Evolutionary conservation across 1,284 basidiomycete genomes (phyloP).

Genomic region (Austroboletus niveus): DNA sequence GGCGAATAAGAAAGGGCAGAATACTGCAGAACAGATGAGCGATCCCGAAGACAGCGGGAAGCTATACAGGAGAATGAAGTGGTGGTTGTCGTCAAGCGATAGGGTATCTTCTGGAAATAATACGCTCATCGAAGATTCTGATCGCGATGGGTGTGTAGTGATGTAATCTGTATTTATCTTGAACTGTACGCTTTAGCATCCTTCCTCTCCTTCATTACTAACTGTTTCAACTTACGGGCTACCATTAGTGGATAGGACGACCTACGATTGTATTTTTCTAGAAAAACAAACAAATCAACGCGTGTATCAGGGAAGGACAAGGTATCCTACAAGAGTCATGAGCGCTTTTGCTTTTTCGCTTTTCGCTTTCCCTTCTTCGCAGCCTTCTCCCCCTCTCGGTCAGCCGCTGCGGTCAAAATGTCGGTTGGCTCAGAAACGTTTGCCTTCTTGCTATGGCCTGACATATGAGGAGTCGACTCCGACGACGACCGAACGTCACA

Average conservation of each 20-base stretch:
- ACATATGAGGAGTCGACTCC: not conserved
- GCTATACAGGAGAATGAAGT: conserved; percentile 15
- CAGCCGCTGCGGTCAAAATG: too few relatives aligned
- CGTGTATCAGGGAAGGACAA: conserved; percentile 2
- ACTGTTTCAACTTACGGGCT: conserved; percentile 15
- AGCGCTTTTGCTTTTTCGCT: conserved; percentile 15
- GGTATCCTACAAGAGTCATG: conserved; percentile 12
- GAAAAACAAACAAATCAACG: conserved; percentile 17
- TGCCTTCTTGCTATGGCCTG: conserved; percentile 9
- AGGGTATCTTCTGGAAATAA: conserved; percentile 24
- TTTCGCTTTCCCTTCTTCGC: conserved; percentile 27
- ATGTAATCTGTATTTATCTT: conserved; percentile 38
- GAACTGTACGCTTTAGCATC: conserved; percentile 22
- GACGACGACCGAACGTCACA: conserved; percentile 2
- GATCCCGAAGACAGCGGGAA: conserved; percentile 24
- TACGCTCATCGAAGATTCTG: conserved; percentile 32
- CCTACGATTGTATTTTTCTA: conserved; percentile 14
- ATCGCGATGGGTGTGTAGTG: conserved; percentile 44
- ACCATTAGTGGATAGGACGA: conserved; percentile 8
- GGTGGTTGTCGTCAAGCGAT: conserved; percentile 21
- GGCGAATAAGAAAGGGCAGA: conserved; percentile 42
- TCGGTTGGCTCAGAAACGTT: conserved; percentile 4
- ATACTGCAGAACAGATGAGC: conserved; percentile 29
- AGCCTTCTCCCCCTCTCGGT: conserved; percentile 8
- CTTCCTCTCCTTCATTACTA: not conserved